Base-by-base conservation (phyloP, 441 rosid genomes). In the Viola pubescens region DNA sequence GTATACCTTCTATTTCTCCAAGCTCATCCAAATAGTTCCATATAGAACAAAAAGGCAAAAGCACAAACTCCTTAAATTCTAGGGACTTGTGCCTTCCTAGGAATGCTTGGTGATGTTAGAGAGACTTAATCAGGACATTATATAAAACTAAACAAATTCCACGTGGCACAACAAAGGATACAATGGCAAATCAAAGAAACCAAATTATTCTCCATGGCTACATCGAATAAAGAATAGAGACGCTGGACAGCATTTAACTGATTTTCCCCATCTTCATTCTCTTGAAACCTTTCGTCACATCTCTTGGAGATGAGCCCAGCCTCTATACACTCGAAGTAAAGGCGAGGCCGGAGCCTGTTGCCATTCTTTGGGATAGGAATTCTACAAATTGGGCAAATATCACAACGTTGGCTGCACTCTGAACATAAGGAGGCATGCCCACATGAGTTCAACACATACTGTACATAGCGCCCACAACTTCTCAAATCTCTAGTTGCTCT, bases 401-500 rank as follows among this genome's bases (percentile, higher is more conserved):
- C 97, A 74, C 80, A 81, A 37, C 92, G 79, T 41, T 84, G 86
- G 63, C 82, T 73, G 65, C 98, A 92, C 83, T 89, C 97, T 4
- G 68, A 67, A 71, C 98, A 92, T 67, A 92, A 73, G 37, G 96
- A 92, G 6, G 98, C 94, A 76, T 92, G 98, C 43, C 95, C 82
- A 61, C 98, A 92, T 3, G 95, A 78, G 62, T 63, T 82, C 67
- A 92, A 71, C 13, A 76, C 82, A 73, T 81, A 62, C 49, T 81
- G 77, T 9, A 87, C 98, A 66, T 73, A 75, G 37, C 91, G 80
- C 37, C 89, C 96, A 52, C 98, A 89, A 64, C 92, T 84, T 58
- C 92, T 70, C 76, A 89, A 76, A 75, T 92, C 92, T 62, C 98
- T 87, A 62, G 92, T 77, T 39, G 97, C 98, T 48, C 98, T 78